phyloP scores from a whole-genome alignment of 768 basidiomycete genomes.

The Calocera viscosa region DNA sequence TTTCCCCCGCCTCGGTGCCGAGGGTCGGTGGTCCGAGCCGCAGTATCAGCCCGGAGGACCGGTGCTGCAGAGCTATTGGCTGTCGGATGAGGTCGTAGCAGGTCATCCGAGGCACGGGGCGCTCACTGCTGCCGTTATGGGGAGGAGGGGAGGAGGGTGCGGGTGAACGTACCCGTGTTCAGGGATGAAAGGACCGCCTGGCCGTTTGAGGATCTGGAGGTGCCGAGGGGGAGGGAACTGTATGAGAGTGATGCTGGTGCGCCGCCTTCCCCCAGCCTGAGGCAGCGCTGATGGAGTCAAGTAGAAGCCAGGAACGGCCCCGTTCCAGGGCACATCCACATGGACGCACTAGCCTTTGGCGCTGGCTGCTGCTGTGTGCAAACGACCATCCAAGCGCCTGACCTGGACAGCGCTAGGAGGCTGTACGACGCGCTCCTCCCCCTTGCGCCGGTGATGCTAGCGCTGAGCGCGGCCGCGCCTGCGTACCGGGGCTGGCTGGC shows the following conservation, averaged over 20 bases:
- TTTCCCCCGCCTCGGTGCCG: slow-evolving; percentile 81
- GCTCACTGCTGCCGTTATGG: slow-evolving; percentile 89
- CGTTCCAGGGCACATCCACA: slow-evolving; percentile 78
- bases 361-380: slow-evolving; percentile 99
- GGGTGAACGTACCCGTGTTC: slow-evolving; percentile 88
- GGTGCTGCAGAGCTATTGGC: slow-evolving; percentile 85
- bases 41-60: slow-evolving; percentile 62
- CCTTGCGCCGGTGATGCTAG: slow-evolving; percentile 88
- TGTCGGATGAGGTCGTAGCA: slow-evolving; percentile 91
- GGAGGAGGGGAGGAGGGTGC: slow-evolving; percentile 84
- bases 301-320: slow-evolving; percentile 83
- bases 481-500: slow-evolving; percentile 88
- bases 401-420: slow-evolving; percentile 77
- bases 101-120: slow-evolving; percentile 98
- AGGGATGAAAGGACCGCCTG: slow-evolving; percentile 75
- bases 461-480: slow-evolving; percentile 87
- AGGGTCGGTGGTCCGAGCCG: slow-evolving; percentile 86
- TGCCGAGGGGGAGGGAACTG: slow-evolving; percentile 68
- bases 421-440: slow-evolving; percentile 94
- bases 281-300: too few species aligned
- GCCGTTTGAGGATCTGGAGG: slow-evolving; percentile 86
- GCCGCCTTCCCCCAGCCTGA: not conserved
- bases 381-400: slow-evolving; percentile 93
- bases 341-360: slow-evolving; percentile 99
- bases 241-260: slow-evolving; percentile 55